These are phyloP conservation scores for Tolypocladium tundrense DNA, from an alignment of 2,329 filamentous ascomycete genomes.

Conservation along the genomic window DNA sequence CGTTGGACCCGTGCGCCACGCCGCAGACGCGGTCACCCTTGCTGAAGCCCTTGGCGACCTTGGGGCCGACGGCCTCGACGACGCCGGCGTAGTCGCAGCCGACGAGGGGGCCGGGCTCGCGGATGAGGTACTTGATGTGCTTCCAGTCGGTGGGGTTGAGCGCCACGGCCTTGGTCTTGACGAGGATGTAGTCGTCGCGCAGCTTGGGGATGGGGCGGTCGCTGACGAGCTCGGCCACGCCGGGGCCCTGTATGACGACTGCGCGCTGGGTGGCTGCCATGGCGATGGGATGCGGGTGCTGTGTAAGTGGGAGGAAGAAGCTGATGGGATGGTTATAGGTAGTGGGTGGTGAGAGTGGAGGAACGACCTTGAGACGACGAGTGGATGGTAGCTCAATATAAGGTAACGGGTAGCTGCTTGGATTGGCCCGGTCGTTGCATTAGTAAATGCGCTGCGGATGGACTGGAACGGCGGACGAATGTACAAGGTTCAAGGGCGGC, in stretches of 20 bases:
- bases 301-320: neutral
- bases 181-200: constrained; percentile 7
- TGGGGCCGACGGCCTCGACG: constrained; percentile 15
- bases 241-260: neutral
- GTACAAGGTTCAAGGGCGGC: neutral
- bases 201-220: neutral
- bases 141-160: constrained; percentile 27
- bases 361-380: no score
- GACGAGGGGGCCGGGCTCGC: constrained; percentile 14
- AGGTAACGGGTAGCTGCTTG: neutral
- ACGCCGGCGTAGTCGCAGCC: constrained; percentile 25
- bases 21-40: constrained; percentile 17
- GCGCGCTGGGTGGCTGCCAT: neutral
- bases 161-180: constrained; percentile 18
- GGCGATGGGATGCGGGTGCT: neutral
- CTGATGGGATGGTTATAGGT: neutral
- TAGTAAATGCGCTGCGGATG: neutral
- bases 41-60: constrained; percentile 3
- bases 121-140: constrained; percentile 14
- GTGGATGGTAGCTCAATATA: neutral
- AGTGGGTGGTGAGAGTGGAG: neutral
- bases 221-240: neutral
- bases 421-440: neutral
- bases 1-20: constrained; percentile 11
- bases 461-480: no score